These are phyloP conservation scores for Davidsoniella neocaledoniae DNA, from an alignment of 2,329 filamentous ascomycete genomes.

Conservation along the genomic window DNA sequence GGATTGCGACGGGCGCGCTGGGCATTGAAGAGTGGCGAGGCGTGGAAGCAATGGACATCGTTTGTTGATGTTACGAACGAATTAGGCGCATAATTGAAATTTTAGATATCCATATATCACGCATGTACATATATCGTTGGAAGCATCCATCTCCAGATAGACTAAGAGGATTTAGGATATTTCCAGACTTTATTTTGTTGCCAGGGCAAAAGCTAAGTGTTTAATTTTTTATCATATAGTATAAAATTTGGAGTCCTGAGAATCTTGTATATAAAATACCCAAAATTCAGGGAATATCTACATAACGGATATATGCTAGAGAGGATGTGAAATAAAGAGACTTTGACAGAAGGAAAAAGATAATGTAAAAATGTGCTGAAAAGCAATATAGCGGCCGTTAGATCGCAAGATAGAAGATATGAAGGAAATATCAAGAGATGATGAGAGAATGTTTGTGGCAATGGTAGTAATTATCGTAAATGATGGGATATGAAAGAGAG, in stretches of 20 bases:
- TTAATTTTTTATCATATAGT: neutral
- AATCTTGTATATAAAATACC: neutral
- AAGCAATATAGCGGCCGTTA: too few species aligned
- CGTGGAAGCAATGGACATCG: slow-evolving; percentile 63
- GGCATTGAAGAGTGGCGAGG: slow-evolving; percentile 73
- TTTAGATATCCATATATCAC: too few species aligned
- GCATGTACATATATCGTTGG: too few species aligned
- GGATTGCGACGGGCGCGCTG: slow-evolving; percentile 74
- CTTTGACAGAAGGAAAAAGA: neutral
- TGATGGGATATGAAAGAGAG: too few species aligned
- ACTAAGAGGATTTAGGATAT: too few species aligned
- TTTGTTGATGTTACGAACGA: slow-evolving; percentile 61
- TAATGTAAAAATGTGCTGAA: neutral
- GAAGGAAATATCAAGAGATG: too few species aligned
- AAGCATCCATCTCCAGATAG: too few species aligned
- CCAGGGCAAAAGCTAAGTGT: too few species aligned
- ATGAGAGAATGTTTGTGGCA: too few species aligned
- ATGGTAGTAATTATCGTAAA: too few species aligned
- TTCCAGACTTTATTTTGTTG: too few species aligned
- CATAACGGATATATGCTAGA: neutral
- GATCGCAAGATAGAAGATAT: too few species aligned
- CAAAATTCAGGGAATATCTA: neutral
- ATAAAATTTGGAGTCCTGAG: neutral
- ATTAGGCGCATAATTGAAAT: neutral
- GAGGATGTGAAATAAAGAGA: neutral